These are phyloP conservation scores for Didymella pomorum DNA, from an alignment of 2,329 filamentous ascomycete genomes.

Conservation along the genomic window DNA sequence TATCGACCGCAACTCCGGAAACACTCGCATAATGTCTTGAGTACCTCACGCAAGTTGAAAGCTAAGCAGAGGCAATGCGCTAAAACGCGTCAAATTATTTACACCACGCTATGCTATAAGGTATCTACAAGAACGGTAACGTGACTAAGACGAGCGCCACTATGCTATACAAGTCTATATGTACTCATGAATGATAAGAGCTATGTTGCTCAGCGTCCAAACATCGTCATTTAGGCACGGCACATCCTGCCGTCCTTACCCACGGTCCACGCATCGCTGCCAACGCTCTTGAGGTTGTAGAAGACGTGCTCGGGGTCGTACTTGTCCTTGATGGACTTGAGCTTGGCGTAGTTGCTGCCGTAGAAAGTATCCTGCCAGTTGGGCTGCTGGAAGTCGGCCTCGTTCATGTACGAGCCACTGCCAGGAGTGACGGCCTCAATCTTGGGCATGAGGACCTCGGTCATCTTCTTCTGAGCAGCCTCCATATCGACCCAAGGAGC, in stretches of 20 bases:
- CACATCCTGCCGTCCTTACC: slow-evolving; percentile 23
- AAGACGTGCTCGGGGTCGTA: slow-evolving; percentile 32
- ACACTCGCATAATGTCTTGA: no score
- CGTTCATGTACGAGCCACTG: slow-evolving; percentile 43
- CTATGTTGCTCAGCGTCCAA: neutral
- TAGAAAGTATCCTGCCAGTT: slow-evolving; percentile 39
- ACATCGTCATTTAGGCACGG: slow-evolving; percentile 10
- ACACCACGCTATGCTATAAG: slow-evolving; percentile 14
- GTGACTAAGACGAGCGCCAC: neutral
- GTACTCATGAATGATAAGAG: neutral
- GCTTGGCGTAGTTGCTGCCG: slow-evolving; percentile 65
- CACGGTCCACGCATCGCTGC: slow-evolving; percentile 30
- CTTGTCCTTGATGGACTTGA: slow-evolving; percentile 36
- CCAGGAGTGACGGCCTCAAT: slow-evolving; percentile 31
- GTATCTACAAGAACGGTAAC: slow-evolving; percentile 10
- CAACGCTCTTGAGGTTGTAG: slow-evolving; percentile 30
- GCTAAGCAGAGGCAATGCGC: no score
- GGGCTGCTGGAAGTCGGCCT: slow-evolving; percentile 37
- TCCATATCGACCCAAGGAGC: slow-evolving; percentile 22
- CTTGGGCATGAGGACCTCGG: slow-evolving; percentile 36
- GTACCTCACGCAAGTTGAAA: no score
- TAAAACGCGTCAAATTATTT: slow-evolving; percentile 10
- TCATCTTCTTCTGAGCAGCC: slow-evolving; percentile 25
- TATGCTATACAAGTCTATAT: slow-evolving; percentile 3
- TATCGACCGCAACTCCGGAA: no score